Evolutionary conservation across 768 basidiomycete genomes (phyloP).

Genomic region (Podaxis sp.): DNA sequence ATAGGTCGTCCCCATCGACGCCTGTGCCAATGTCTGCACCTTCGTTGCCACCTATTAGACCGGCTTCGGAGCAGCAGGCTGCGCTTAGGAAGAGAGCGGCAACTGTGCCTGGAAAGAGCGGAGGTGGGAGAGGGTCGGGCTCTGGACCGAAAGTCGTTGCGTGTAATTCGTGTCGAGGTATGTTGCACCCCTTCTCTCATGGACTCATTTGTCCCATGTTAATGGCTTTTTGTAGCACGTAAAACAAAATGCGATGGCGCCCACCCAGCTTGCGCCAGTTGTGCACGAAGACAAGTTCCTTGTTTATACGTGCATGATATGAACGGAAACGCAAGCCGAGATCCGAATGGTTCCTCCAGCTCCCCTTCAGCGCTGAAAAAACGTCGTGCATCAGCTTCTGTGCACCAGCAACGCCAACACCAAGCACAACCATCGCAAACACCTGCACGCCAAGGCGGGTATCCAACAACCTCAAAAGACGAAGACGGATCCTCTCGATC

Average conservation of each 20-base stretch:
- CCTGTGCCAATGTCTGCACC: slow-evolving; percentile 59
- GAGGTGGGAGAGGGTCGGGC: slow-evolving; percentile 46
- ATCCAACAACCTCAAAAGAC: slow-evolving; percentile 23
- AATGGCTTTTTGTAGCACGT: slow-evolving; percentile 46
- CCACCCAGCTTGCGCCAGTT: slow-evolving; percentile 82
- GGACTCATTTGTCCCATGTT: neutral
- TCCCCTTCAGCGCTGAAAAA: slow-evolving; percentile 33
- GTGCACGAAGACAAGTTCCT: slow-evolving; percentile 66
- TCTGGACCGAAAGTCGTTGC: slow-evolving; percentile 85
- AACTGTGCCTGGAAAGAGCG: slow-evolving; percentile 55
- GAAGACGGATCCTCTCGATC: slow-evolving; percentile 39
- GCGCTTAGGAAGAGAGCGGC: slow-evolving; percentile 67
- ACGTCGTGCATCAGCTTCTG: slow-evolving; percentile 50
- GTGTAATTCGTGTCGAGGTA: slow-evolving; percentile 87
- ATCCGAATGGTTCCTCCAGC: neutral
- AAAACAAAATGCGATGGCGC: slow-evolving; percentile 88
- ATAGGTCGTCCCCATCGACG: slow-evolving; percentile 51
- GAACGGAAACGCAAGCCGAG: slow-evolving; percentile 22
- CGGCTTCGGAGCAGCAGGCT: slow-evolving; percentile 63
- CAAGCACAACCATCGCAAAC: neutral
- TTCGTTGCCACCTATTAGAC: slow-evolving; percentile 58
- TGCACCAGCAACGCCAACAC: slow-evolving; percentile 1
- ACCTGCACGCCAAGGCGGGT: neutral
- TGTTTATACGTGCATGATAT: slow-evolving; percentile 81
- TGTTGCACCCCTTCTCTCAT: slow-evolving; percentile 19